A percentile compares a stretch with the other conserved stretches of the same genome.
Conservation (phyloP, 169 alveolate species). For the Cryptosporidium canis region DNA sequence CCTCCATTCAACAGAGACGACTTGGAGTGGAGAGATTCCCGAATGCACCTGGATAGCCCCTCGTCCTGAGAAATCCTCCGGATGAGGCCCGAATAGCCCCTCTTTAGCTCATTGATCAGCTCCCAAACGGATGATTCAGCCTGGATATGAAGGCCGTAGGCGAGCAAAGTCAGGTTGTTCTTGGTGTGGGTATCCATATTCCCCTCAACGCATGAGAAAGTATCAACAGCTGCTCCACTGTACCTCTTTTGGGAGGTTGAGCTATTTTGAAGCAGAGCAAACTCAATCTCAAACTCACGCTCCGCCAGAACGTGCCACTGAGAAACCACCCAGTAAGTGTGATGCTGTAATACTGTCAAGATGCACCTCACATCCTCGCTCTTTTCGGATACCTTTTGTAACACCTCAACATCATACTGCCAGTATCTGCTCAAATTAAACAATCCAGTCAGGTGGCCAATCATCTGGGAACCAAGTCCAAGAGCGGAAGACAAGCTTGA, state of each 20-base stretch:
- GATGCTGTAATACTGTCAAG: constrained; percentile 68
- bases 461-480: neutral
- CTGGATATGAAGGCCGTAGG: constrained; percentile 49
- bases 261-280: constrained; percentile 54
- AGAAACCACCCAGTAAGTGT: constrained; percentile 49
- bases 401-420: constrained; percentile 37
- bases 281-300: constrained; percentile 63
- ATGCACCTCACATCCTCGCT: constrained; percentile 40
- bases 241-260: neutral
- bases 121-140: constrained; percentile 56
- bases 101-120: neutral
- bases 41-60: neutral
- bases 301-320: constrained; percentile 71
- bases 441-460: neutral
- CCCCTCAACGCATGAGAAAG: neutral
- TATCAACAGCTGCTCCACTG: neutral
- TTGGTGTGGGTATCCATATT: constrained; percentile 12
- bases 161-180: constrained; percentile 14
- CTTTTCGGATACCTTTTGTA: constrained; percentile 22
- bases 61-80: neutral
- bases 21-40: neutral
- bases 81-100: neutral
- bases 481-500: neutral
- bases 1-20: neutral
- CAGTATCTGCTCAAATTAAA: constrained; percentile 48